phyloP scores from a whole-genome alignment of 345 rosid genomes.

The Eucalyptus grandis region DNA sequence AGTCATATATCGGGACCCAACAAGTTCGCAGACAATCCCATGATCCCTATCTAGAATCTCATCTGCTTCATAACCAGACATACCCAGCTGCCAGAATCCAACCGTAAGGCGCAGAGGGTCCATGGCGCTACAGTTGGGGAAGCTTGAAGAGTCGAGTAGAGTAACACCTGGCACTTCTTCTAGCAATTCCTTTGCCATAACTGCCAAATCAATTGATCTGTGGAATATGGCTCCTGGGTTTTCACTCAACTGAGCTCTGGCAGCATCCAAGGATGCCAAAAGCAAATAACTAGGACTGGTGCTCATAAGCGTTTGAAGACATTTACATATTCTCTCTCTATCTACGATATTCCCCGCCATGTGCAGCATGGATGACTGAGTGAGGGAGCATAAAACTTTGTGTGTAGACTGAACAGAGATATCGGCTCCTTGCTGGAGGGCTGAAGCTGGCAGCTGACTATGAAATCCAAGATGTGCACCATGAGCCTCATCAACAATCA shows the following conservation, averaged over 20 bases:
- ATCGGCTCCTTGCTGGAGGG: slow-evolving; percentile 36
- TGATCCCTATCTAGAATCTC: slow-evolving; percentile 22
- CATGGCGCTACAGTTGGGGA: slow-evolving; percentile 7
- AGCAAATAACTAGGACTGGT: slow-evolving; percentile 49
- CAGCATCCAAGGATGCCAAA: slow-evolving; percentile 55
- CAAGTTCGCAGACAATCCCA: slow-evolving; percentile 31
- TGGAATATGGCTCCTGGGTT: slow-evolving; percentile 19
- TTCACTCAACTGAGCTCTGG: slow-evolving; percentile 46
- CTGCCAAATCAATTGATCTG: slow-evolving; percentile 21
- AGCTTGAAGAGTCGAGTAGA: slow-evolving; percentile 10
- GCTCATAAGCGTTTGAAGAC: slow-evolving; percentile 47
- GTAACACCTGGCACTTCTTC: slow-evolving; percentile 19
- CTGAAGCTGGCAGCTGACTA: slow-evolving; percentile 17
- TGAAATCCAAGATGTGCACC: slow-evolving; percentile 53
- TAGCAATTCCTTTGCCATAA: slow-evolving; percentile 7
- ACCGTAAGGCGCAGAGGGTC: slow-evolving; percentile 47
- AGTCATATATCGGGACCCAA: slow-evolving; percentile 24
- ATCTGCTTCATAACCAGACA: slow-evolving; percentile 49
- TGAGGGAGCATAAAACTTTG: slow-evolving; percentile 34
- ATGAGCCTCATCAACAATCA: slow-evolving; percentile 54
- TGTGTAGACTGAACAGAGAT: slow-evolving; percentile 33
- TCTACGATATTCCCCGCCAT: slow-evolving; percentile 30
- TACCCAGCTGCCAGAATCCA: slow-evolving; percentile 29
- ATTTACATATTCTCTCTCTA: slow-evolving; percentile 28
- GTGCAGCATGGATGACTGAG: slow-evolving; percentile 64